Evolutionary conservation across 164 flowering plant genomes (phyloP), one percentile per base, ranked within the genome.

Genomic region (Tetracentron sinense): DNA sequence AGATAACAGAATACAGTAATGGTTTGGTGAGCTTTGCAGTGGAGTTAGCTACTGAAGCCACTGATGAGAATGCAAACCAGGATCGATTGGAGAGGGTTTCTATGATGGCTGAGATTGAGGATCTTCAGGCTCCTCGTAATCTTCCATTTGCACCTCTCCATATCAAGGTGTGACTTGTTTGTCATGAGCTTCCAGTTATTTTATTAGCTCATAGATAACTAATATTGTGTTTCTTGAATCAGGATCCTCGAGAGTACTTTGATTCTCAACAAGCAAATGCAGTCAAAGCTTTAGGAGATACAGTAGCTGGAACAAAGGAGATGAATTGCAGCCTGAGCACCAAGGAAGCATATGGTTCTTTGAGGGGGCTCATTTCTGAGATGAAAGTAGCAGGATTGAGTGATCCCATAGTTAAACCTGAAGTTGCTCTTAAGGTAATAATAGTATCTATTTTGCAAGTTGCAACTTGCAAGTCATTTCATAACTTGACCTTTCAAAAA

Each of bases 171-270:
- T 67, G 65, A 44, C 59, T 68, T 44, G 10, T 50, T 68, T 54
- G n/a, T 38, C 46, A 31, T 59, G 53, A 68, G 33, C n/a, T 59
- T 42, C 17, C 25, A 27, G 38, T 60, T n/a, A n/a, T n/a, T n/a
- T n/a, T n/a, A n/a, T 25, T 30, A 1, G 12, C 17, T 35, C 26
- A 42, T 63, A 29, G 56, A 20, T 59, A 6, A 28, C 42, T 63
- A 4, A 48, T 22, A 20, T 27, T 56, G 11, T 69, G 53, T 46
- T 56, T 71, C 42, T 48, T 72, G 54, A 35, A 54, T 56, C 82
- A 94, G 99, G 98, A 95, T 72, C 96, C 99, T 26, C 82, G 98
- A 30, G 98, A 92, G 57, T 95, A 95, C 74, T 95, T 95, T 72
- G 94, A 95, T 70, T 84, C 99, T 62, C 99, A 92, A 70, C 96